Evolutionary conservation across 2,329 filamentous ascomycete genomes (phyloP).

Genomic region (Fusarium anthophilum): DNA sequence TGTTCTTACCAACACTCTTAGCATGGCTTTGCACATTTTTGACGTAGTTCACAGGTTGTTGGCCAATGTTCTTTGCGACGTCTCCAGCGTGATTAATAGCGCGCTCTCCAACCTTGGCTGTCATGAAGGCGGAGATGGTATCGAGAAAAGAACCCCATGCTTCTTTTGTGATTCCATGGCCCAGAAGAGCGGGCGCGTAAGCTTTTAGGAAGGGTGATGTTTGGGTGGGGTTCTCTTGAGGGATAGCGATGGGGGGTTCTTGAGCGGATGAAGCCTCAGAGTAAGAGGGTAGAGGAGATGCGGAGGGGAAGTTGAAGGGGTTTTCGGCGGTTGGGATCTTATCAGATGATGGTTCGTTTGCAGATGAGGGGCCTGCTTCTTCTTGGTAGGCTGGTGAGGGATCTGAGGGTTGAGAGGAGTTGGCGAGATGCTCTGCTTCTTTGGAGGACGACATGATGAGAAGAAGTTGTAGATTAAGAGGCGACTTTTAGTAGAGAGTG

Average conservation of each 20-base stretch:
- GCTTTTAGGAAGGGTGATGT: slow-evolving; percentile 52
- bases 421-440: slow-evolving; percentile 24
- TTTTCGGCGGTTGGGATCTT: slow-evolving; percentile 45
- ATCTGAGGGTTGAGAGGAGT: background rate
- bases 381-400: background rate
- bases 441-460: slow-evolving; percentile 18
- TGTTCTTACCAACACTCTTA: slow-evolving; percentile 49
- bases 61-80: slow-evolving; percentile 48
- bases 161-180: slow-evolving; percentile 49
- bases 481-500: rapidly evolving
- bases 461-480: rapidly evolving
- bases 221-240: slow-evolving; percentile 48
- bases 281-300: slow-evolving; percentile 46
- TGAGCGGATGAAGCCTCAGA: slow-evolving; percentile 28
- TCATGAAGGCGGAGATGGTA: slow-evolving; percentile 58
- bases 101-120: slow-evolving; percentile 55
- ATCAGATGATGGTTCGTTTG: background rate
- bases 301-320: slow-evolving; percentile 54
- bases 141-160: slow-evolving; percentile 49
- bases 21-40: slow-evolving; percentile 50
- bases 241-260: slow-evolving; percentile 52
- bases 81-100: slow-evolving; percentile 56
- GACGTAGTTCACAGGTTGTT: slow-evolving; percentile 49
- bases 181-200: slow-evolving; percentile 51
- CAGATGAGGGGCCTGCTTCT: background rate